A percentile compares a stretch with the other conserved stretches of the same genome.
Evolutionary conservation across 352 stramenopile genomes (phyloP).

Genomic region (Phytophthora rubi): DNA sequence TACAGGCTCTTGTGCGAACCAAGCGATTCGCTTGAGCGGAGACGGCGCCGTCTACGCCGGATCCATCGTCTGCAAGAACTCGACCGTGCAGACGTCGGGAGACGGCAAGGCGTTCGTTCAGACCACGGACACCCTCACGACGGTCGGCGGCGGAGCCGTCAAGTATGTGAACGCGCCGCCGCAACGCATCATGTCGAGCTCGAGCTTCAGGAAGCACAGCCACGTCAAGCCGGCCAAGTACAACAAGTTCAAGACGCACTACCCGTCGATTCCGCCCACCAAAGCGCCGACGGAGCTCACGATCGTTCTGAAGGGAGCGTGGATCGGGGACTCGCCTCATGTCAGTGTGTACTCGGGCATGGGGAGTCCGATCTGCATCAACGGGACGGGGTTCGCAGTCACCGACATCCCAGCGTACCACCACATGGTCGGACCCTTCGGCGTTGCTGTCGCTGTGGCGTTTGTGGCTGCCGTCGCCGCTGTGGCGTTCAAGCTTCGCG

Average conservation of each 20-base stretch:
- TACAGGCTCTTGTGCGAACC: conserved; percentile 24
- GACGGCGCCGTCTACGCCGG: conserved; percentile 31
- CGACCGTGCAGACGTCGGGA: conserved; percentile 24
- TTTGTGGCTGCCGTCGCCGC: conserved; percentile 5
- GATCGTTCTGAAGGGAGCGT: conserved; percentile 24
- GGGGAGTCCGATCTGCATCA: conserved; percentile 17
- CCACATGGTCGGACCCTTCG: not conserved
- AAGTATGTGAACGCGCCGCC: conserved; percentile 43
- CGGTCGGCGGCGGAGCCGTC: conserved; percentile 29
- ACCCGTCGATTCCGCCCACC: conserved; percentile 15
- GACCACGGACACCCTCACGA: conserved; percentile 32
- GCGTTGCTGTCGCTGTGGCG: conserved; percentile 5
- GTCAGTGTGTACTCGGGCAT: conserved; percentile 30
- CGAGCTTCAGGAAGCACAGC: conserved; percentile 35
- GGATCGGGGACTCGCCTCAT: conserved; percentile 29
- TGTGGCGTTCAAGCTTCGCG: conserved; percentile 12
- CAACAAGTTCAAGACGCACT: conserved; percentile 35
- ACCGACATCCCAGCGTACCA: not conserved
- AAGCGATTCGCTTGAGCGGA: conserved; percentile 29
- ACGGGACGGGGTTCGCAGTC: conserved; percentile 13
- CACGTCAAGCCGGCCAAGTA: conserved; percentile 35
- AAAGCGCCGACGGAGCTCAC: conserved; percentile 24
- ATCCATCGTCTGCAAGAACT: conserved; percentile 33
- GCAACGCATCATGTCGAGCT: conserved; percentile 30
- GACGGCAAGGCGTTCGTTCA: conserved; percentile 36